Evolutionary conservation across 345 rosid genomes (phyloP).

Genomic region (Mercurialis annua): DNA sequence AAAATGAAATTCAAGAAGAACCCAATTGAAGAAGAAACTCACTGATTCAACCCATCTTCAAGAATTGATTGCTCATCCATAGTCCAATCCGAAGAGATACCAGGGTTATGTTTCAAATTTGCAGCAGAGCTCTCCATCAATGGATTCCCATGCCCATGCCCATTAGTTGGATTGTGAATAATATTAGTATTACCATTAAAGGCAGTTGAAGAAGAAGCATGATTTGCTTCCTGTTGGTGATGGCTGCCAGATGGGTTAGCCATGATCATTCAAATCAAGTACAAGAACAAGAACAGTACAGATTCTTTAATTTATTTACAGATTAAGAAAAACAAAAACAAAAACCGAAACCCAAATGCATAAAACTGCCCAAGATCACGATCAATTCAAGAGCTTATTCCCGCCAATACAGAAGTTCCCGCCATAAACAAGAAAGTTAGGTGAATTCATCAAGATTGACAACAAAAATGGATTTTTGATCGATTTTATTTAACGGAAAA

Average conservation of each 20-base stretch:
- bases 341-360: not conserved
- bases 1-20: too few relatives aligned
- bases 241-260: slow-evolving; percentile 51
- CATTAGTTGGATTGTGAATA: slow-evolving; percentile 19
- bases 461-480: not conserved
- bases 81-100: slow-evolving; percentile 56
- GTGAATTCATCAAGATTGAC: not conserved
- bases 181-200: slow-evolving; percentile 27
- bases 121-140: slow-evolving; percentile 28
- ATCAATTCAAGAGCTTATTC: slow-evolving; percentile 3
- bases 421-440: not conserved
- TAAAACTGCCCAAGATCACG: not conserved
- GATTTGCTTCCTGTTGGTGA: slow-evolving; percentile 39
- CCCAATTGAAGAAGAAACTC: slow-evolving; percentile 18
- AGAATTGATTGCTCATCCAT: slow-evolving; percentile 49
- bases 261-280: slow-evolving; percentile 29
- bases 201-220: slow-evolving; percentile 32
- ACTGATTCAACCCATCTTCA: slow-evolving; percentile 46
- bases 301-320: not conserved
- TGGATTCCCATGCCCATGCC: slow-evolving; percentile 25
- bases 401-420: slow-evolving; percentile 12
- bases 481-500: not conserved
- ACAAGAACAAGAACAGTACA: not conserved
- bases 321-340: not conserved
- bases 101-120: slow-evolving; percentile 56